Percentiles rank a stretch among this genome's conserved stretches.
Evolutionary conservation across 257 asterid genomes (phyloP).

Genomic region (Sherardia arvensis): DNA sequence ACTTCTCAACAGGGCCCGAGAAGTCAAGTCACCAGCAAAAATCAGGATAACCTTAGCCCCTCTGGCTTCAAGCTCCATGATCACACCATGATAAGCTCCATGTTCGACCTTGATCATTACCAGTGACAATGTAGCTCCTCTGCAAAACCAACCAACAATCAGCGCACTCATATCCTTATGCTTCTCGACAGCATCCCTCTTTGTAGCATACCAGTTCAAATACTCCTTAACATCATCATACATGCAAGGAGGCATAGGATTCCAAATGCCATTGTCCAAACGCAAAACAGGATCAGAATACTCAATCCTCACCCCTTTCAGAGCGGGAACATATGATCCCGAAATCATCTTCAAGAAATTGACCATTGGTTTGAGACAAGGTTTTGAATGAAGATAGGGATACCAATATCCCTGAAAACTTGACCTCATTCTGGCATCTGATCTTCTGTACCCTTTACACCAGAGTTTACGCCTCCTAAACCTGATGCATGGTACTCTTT

Average conservation of each 20-base stretch:
- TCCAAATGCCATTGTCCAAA: constrained; percentile 84
- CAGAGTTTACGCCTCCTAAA: not conserved
- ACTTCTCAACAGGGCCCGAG: too few species aligned
- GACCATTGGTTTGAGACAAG: too few species aligned
- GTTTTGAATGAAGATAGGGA: too few species aligned
- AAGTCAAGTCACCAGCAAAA: too few species aligned
- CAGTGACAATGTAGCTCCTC: constrained; percentile 92
- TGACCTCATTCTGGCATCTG: too few species aligned
- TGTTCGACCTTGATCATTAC: too few species aligned
- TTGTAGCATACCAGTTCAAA: constrained; percentile 76
- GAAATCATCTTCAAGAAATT: constrained; percentile 92
- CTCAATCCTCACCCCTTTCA: constrained; percentile 49
- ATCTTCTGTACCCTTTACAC: not conserved
- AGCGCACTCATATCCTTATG: constrained; percentile 59
- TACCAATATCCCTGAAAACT: too few species aligned
- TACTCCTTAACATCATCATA: constrained; percentile 94
- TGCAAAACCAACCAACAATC: constrained; percentile 57
- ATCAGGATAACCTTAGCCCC: too few species aligned
- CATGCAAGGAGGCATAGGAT: constrained; percentile 95
- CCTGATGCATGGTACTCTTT: too few species aligned
- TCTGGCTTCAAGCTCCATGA: too few species aligned
- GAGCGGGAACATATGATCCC: constrained; percentile 72
- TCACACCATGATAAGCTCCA: constrained; percentile 85
- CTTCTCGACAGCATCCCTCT: constrained; percentile 62
- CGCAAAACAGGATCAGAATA: constrained; percentile 83